phyloP scores from a whole-genome alignment of 306 rosid genomes.

The Cicer chorassanicum region DNA sequence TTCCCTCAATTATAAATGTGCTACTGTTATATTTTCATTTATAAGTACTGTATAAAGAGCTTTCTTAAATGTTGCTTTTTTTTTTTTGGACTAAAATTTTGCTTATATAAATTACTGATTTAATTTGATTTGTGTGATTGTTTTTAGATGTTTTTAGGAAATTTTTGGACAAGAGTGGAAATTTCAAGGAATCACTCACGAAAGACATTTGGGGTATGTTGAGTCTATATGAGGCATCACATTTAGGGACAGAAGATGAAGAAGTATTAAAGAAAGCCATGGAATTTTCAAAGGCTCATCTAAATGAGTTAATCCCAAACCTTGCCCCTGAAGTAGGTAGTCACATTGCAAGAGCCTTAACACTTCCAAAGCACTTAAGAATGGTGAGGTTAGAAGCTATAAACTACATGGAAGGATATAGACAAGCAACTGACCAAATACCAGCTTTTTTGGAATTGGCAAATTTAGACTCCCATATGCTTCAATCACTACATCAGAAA shows the following conservation, averaged over 20 bases:
- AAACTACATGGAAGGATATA: constrained; percentile 48
- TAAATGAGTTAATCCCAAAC: constrained; percentile 33
- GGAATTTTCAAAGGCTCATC: constrained; percentile 46
- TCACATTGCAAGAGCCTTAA: constrained; percentile 34
- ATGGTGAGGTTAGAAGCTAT: constrained; percentile 52
- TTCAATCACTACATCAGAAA: constrained; percentile 49
- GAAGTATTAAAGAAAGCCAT: constrained; percentile 40
- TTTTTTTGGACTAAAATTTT: neutral
- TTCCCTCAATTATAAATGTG: too few species aligned
- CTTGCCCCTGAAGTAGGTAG: constrained; percentile 18
- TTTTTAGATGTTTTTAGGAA: constrained; percentile 41
- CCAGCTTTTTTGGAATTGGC: constrained; percentile 45
- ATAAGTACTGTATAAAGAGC: neutral
- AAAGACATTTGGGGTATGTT: constrained; percentile 50
- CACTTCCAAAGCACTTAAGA: constrained; percentile 53
- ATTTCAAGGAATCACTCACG: constrained; percentile 46
- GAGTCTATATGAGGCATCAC: constrained; percentile 53
- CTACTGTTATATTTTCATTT: too few species aligned
- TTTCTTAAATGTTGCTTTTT: neutral
- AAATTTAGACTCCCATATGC: constrained; percentile 43
- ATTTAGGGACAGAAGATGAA: constrained; percentile 47
- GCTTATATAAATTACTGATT: neutral
- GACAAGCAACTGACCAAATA: constrained; percentile 3
- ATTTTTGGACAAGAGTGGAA: constrained; percentile 44
- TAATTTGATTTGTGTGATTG: neutral